A percentile compares a stretch with the other conserved stretches of the same genome.
Evolutionary conservation across 148 eudicot genomes (phyloP).

Genomic region (Nyssa sinensis): DNA sequence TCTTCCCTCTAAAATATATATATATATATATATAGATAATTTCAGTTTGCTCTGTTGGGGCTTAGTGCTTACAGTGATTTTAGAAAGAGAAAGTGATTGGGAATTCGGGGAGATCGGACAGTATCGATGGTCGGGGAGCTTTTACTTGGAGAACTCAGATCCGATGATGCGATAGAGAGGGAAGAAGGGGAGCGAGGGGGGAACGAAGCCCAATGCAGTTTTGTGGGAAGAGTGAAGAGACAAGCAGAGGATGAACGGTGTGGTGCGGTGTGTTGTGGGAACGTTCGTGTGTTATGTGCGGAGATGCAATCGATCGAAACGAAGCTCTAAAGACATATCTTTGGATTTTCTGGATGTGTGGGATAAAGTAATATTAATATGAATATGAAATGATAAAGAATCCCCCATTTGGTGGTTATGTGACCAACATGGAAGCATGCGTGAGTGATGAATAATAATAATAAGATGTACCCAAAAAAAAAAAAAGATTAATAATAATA

Average conservation of each 20-base stretch:
- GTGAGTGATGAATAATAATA: too few relatives aligned
- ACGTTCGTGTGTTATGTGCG: background rate
- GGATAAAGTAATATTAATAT: too few relatives aligned
- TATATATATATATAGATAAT: background rate
- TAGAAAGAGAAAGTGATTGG: conserved; percentile 15
- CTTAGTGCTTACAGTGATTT: conserved; percentile 3
- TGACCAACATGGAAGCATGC: too few relatives aligned
- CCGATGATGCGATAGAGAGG: conserved; percentile 27
- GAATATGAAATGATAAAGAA: too few relatives aligned
- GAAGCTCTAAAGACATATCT: too few relatives aligned
- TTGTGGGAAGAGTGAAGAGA: too few relatives aligned
- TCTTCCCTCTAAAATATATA: background rate
- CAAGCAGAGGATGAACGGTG: conserved; percentile 10
- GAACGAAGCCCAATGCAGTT: too few relatives aligned
- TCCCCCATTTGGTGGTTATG: too few relatives aligned
- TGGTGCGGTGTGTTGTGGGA: conserved; percentile 5
- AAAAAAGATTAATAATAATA: too few relatives aligned
- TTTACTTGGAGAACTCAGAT: conserved; percentile 30
- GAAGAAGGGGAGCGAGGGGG: background rate
- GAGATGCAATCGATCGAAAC: background rate
- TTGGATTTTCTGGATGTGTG: too few relatives aligned
- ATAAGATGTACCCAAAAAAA: too few relatives aligned
- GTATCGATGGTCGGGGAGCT: background rate
- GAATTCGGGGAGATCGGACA: conserved; percentile 18
- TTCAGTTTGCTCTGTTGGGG: conserved; percentile 5